Percentiles rank a stretch among this genome's conserved stretches.
These are phyloP conservation scores for Hypoxylon rickii DNA, from an alignment of 495 filamentous ascomycete genomes.

Conservation along the genomic window DNA sequence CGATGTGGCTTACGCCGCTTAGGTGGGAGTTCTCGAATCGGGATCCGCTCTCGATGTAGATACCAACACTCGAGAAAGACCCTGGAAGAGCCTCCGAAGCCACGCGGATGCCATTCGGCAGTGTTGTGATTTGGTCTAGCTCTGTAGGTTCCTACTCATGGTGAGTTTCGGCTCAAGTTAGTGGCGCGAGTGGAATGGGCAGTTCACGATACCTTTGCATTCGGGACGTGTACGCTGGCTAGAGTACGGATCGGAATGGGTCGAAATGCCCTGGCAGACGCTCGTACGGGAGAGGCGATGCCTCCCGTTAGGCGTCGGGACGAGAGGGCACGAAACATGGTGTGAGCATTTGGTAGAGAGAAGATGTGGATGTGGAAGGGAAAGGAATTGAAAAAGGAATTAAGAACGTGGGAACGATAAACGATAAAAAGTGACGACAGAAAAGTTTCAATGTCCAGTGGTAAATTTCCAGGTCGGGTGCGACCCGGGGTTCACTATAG, in stretches of 20 bases:
- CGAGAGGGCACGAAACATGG: conserved; percentile 37
- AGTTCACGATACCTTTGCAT: conserved; percentile 30
- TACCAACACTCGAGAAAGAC: conserved; percentile 91
- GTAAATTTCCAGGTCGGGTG: too few relatives aligned
- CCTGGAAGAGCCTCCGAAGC: conserved; percentile 95
- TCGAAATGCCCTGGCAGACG: conserved; percentile 17
- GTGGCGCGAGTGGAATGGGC: neutral
- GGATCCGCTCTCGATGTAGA: conserved; percentile 96
- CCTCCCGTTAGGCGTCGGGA: conserved; percentile 31
- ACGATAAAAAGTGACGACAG: conserved; percentile 18
- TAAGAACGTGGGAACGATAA: too few relatives aligned
- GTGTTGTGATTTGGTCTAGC: conserved; percentile 83
- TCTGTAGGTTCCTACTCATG: conserved; percentile 77
- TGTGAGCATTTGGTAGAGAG: conserved; percentile 18
- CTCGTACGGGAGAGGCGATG: conserved; percentile 27
- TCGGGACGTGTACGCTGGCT: conserved; percentile 33
- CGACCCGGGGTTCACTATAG: too few relatives aligned
- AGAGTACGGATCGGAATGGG: conserved; percentile 29
- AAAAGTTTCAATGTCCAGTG: too few relatives aligned
- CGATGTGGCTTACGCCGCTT: conserved; percentile 91
- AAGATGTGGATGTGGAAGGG: too few relatives aligned
- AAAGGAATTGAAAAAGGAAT: too few relatives aligned
- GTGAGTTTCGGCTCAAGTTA: conserved; percentile 18
- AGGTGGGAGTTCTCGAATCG: conserved; percentile 87
- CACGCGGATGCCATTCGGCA: conserved; percentile 92